Evolutionary conservation across 31 red algal genomes (phyloP), one percentile per base, ranked within the genome.

Genomic region (Asparagopsis taxiformis): DNA sequence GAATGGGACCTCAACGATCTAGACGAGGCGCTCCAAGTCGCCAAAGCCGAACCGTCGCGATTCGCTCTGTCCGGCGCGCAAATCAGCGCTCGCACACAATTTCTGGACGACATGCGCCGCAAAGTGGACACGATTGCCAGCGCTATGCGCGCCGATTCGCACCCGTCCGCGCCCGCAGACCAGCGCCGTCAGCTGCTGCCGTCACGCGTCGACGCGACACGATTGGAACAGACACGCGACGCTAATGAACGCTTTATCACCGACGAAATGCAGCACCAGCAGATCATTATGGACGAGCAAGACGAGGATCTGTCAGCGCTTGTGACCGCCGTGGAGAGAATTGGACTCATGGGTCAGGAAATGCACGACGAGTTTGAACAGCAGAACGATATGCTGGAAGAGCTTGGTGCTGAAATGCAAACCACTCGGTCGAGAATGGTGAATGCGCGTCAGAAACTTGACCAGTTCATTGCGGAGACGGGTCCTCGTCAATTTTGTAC

Each of bases 321-420:
- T 1, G 66, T 79, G 0, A 57, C 22, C 25, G 84, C 92, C 7
- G 92, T 95, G 31, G 62, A 85, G 41, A 25, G 92, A 11, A 95
- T 95, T 41, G 92, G 92, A 3, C 60, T 74, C 36, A 81, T 94
- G 70, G 91, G 91, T 15, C 51, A 70, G 38, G 91, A 77, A 9
- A 94, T 94, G 84, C 91, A 94, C 32, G 30, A 70, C 9, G 91
- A 94, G 43, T 65, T 94, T 10, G 81, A 63, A 29, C 70, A 84
- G 52, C 91, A 94, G 43, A 79, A 70, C n/a, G 68, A 70, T 36
- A 73, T 94, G 70, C 55, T 94, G 29, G 91, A 94, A 34, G 83
- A 94, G 23, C 72, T 94, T 15, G 91, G 74, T 41, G 78, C 36
- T 34, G 77, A 77, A 38, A 62, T 94, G 58, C 71, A 78, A 63